Conservation (phyloP, 139 green algal genomes). For the Chlamydomonas sphaeroides region DNA sequence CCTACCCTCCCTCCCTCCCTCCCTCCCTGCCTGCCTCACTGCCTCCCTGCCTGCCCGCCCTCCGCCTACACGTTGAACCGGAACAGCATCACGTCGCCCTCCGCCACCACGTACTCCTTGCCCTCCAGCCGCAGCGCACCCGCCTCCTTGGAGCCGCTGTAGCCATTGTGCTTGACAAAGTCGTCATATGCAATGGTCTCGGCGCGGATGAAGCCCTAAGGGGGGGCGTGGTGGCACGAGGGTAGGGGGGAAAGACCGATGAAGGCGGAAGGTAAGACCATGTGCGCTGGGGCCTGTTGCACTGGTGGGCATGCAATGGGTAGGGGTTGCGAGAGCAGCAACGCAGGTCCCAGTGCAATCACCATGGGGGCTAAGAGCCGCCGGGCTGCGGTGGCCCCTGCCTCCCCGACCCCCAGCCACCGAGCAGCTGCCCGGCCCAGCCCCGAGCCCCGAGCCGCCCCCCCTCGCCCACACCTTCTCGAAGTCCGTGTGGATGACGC, state of each 20-base stretch:
- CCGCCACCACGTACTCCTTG: constrained; percentile 97
- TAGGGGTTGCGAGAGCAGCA: no score
- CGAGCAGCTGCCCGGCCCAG: no score
- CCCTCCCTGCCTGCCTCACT: no score
- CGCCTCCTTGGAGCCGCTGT: constrained; percentile 74
- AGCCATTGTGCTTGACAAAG: constrained; percentile 68
- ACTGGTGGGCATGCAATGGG: no score
- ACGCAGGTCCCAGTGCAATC: no score
- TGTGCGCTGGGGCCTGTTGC: no score
- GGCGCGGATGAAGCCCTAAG: constrained; percentile 93
- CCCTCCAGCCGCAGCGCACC: constrained; percentile 91
- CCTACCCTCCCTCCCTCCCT: not conserved
- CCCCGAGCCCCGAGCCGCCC: no score
- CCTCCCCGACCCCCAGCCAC: no score
- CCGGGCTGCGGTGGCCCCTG: no score
- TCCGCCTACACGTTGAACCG: constrained; percentile 64
- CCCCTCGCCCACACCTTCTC: constrained; percentile 70
- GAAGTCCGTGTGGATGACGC: constrained; percentile 97
- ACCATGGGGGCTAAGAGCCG: no score
- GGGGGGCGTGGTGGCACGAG: not conserved
- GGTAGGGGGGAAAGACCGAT: no score
- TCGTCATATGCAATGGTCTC: constrained; percentile 90
- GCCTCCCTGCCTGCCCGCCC: not conserved
- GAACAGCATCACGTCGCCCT: constrained; percentile 95
- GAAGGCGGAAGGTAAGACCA: no score